Evolutionary conservation across 768 basidiomycete genomes (phyloP).

Genomic region (Trametes coccinea): DNA sequence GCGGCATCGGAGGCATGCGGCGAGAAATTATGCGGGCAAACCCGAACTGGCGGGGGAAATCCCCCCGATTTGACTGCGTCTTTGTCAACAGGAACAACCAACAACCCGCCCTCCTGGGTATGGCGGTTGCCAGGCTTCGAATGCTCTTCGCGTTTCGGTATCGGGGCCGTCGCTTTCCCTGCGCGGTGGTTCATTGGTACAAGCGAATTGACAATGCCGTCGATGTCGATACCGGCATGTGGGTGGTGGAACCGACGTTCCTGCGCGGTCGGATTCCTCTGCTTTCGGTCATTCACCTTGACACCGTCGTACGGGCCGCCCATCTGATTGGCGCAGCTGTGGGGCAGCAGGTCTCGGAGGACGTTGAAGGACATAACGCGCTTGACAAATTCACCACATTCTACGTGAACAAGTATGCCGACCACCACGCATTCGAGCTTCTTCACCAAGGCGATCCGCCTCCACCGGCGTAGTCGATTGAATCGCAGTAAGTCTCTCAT

Average conservation of each 20-base stretch:
- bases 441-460: too few relatives aligned
- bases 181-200: conserved; percentile 5
- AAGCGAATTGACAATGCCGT: background rate
- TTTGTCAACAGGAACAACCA: conserved; percentile 23
- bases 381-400: too few relatives aligned
- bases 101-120: conserved; percentile 20
- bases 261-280: background rate
- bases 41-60: conserved; percentile 25
- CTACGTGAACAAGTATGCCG: too few relatives aligned
- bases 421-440: too few relatives aligned
- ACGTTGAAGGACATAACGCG: too few relatives aligned
- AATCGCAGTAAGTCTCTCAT: too few relatives aligned
- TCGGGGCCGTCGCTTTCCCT: background rate
- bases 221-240: conserved; percentile 2
- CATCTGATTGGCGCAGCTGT: background rate
- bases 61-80: conserved; percentile 25
- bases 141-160: conserved; percentile 32
- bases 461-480: too few relatives aligned
- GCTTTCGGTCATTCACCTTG: background rate
- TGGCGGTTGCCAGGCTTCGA: conserved; percentile 22
- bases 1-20: conserved; percentile 31
- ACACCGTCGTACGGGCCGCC: background rate
- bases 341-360: too few relatives aligned
- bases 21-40: conserved; percentile 27
- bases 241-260: conserved; percentile 1